Evolutionary conservation across 2,329 filamentous ascomycete genomes (phyloP), one percentile per base, ranked within the genome.

Genomic region (Akanthomyces muscarius): DNA sequence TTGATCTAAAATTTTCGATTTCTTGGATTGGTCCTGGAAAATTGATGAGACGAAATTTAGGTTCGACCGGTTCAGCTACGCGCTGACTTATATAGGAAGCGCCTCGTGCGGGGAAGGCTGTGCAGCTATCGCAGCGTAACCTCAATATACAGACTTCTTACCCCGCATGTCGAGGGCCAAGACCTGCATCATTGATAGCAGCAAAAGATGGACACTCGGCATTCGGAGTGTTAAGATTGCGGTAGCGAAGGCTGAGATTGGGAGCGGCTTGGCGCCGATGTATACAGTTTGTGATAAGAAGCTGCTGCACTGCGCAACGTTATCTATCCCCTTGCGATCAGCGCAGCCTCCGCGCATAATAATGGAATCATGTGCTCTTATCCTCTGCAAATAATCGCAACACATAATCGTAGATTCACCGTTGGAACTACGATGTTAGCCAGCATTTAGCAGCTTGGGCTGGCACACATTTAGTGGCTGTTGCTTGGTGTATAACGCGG

Each of bases 101-200:
- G 38, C 25, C 50, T 45, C n/a, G 38, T 45, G 50, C 58, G 58
- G 58, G 58, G 57, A 30, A 61, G 28, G 41, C 25, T 16, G 23
- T 28, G 36, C 42, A 59, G 56, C 56, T 47, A 51, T 59, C 41
- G 54, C 25, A 30, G 21, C 5, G 2, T 45, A 18, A 16, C 18
- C n/a, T 61, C 25, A 25, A 16, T 21, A 23, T 53, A 5, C 38
- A 47, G 41, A 25, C 6, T 23, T 23, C 7, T 21, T 61, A 54
- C 58, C 58, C 58, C 58, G 58, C 58, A 53, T 61, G 28, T 36
- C 36, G 25, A 16, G 42, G 11, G 33, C 21, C 36, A 7, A 51
- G 23, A 45, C 38, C 57, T 61, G 41, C 58, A 61, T 61, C 28
- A 38, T 53, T 18, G 58, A 52, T 23, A 61, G 11, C 16, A n/a